Base-by-base conservation (phyloP, 192 early-diverging fungal species). In the Coemansia sp. region DNA sequence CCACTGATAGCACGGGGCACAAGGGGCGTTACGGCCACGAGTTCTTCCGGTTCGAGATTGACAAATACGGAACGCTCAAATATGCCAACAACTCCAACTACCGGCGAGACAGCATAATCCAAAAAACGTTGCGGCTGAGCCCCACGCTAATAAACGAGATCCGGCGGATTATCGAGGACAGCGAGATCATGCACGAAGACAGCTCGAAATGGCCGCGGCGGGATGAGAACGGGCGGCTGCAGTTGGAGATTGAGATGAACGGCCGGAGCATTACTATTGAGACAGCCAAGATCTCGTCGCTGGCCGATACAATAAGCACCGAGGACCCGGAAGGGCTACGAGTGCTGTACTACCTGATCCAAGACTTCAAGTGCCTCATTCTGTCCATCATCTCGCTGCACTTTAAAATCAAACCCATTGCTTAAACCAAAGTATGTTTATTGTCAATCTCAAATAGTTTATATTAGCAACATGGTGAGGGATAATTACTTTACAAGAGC, bases 71-170 rank as follows among this genome's bases (percentile, higher is more conserved):
- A 45, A 85, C 86, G 41, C 92, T 96, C 53, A 87, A 93, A 57
- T 99, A 99, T 78, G 93, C 95, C 53, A 99, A 99, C 84, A 92
- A 96, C 84, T 96, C 94, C 22, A 95, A 95, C 72, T 99, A 99
- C 83, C 90, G 96, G 66, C 93, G 96, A 65, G 97, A 98, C 76
- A 91, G 90, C 35, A 85, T 99, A 78, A 98, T 99, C 73, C 85
- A 88, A 65, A 99, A 99, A 75, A 87, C 93, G 69, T 90, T 95
- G 67, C 86, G 84, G 25, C 86, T 96, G 39, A 90, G 88, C 56
- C 88, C 89, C 6, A 64, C 88, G 51, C 80, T 98, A 60, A 79
- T 99, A 65, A 85, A 85, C 53, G 95, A 98, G 73, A 70, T 99
- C 54, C 91, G 93, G 83, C 75, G 92, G 37, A 95, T 99, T 49